Evolutionary conservation across 169 alveolate species (phyloP).

Genomic region (Eimeria sp.): DNA sequence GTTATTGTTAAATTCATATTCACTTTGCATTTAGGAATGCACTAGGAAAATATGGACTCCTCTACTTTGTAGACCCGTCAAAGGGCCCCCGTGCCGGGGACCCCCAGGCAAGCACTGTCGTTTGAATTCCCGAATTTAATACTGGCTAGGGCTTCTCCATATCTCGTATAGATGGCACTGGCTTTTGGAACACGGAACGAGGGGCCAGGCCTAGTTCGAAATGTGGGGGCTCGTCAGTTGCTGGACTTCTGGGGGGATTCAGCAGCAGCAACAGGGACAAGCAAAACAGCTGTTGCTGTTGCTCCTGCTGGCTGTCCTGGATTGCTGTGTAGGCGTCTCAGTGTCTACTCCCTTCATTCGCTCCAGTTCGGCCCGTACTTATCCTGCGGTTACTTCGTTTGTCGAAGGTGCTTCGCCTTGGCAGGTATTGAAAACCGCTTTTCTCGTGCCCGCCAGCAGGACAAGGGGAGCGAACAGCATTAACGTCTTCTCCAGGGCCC

Average conservation of each 20-base stretch:
- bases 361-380: background rate
- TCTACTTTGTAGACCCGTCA: background rate
- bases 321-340: background rate
- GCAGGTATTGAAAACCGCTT: background rate
- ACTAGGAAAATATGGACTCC: background rate
- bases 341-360: background rate
- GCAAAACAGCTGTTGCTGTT: background rate
- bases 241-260: background rate
- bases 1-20: background rate
- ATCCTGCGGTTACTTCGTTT: background rate
- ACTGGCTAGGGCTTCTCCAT: background rate
- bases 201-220: slow-evolving; percentile 3
- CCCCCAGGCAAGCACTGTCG: background rate
- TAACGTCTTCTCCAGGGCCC: background rate
- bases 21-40: background rate
- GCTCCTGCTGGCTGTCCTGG: background rate
- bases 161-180: background rate
- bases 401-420: background rate
- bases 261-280: background rate
- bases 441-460: slow-evolving; percentile 3
- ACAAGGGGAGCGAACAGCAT: background rate
- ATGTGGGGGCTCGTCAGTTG: background rate
- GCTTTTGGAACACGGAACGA: background rate
- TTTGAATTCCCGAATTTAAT: background rate
- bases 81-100: slow-evolving; percentile 11